A percentile compares a stretch with the other conserved stretches of the same genome.
Evolutionary conservation across 345 rosid genomes (phyloP).

Genomic region (Psidium guajava): DNA sequence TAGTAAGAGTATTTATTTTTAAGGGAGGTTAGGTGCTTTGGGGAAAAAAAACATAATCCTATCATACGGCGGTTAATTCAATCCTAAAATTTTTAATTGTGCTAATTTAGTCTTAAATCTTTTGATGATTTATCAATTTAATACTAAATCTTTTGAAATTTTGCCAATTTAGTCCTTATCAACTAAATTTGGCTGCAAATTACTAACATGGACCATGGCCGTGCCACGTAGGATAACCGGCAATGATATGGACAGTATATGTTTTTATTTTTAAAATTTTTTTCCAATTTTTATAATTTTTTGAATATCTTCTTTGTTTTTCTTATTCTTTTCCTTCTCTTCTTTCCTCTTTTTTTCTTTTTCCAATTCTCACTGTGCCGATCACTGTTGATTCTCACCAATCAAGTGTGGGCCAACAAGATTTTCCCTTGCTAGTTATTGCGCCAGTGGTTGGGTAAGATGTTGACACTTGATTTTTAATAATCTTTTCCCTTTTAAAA

Average conservation of each 20-base stretch:
- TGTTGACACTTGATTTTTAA: too few relatives aligned
- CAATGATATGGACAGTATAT: not conserved
- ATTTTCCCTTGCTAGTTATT: not conserved
- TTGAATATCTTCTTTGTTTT: not conserved
- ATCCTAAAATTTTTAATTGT: not conserved
- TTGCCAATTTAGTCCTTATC: not conserved
- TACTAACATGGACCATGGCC: accelerated
- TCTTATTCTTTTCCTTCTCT: too few relatives aligned
- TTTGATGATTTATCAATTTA: not conserved
- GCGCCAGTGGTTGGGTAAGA: too few relatives aligned
- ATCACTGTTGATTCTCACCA: accelerated
- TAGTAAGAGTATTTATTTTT: not conserved
- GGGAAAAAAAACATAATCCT: not conserved
- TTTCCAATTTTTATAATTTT: not conserved
- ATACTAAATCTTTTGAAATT: not conserved
- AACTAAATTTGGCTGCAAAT: not conserved
- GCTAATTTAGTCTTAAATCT: not conserved
- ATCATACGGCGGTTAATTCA: not conserved
- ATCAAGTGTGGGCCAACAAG: not conserved
- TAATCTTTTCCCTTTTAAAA: too few relatives aligned
- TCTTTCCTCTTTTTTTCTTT: too few relatives aligned
- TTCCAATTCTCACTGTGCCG: accelerated
- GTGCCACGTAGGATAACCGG: accelerated
- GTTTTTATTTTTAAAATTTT: not conserved
- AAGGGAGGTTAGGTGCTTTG: not conserved